Base-by-base conservation (phyloP, 371 early-diverging fungal genomes). In the Mortierella sp. region DNA sequence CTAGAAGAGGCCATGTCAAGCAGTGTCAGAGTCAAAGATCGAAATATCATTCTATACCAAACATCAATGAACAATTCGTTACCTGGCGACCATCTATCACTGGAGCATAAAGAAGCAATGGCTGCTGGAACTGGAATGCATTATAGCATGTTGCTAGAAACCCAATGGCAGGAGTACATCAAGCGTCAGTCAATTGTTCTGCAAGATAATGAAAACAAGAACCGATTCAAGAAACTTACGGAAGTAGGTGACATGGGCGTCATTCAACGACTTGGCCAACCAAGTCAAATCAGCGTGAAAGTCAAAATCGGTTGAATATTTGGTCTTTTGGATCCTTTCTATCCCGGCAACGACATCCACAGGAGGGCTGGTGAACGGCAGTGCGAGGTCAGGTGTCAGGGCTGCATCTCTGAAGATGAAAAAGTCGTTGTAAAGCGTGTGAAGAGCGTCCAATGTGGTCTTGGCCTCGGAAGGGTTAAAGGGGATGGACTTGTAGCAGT, bases 71-170 rank as follows among this genome's bases (percentile, higher is more conserved):
- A 43, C 19, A 14, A 19, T 14, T 31, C n/a, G 22, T 14, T 71
- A 64, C 71, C 69, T 62, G 69, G 1, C 19, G 31, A n/a, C 69
- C 63, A 34, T 68, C 25, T 16, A 62, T 19, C 13, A 62, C 54
- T 10, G 69, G 63, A 0, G 69, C 62, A 41, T 68, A 68, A 29
- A 68, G 29, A 2, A 24, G 8, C 3, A 61, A n/a, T 14, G 57
- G 53, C 27, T 61, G 61, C 12, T 14, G 2, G 47, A 68, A 68
- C 8, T 13, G 14, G 27, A 40, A 47, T 10, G 52, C 4, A 12
- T 2, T 46, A 43, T 68, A 68, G 43, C 69, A 68, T 8, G 6
- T 6, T 0, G 58, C 69, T 68, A 45, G 10, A 22, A 1, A 60
- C 2, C n/a, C 17, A 5, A 51, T 17, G 19, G 40, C 22, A 29